Evolutionary conservation across 306 rosid genomes (phyloP).

Genomic region (Dryas alaskensis): DNA sequence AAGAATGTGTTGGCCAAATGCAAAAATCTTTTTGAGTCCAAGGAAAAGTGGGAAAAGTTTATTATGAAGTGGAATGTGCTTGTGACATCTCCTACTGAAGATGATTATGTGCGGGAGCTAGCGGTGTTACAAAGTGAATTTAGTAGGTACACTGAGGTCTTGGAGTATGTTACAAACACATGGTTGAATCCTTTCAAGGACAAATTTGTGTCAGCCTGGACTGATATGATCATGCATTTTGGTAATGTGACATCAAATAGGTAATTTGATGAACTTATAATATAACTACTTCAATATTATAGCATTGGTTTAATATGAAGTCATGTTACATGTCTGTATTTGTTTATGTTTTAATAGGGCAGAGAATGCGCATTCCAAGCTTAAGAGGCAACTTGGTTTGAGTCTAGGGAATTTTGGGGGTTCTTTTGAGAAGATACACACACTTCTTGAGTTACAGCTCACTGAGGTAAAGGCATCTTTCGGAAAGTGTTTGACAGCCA

Average conservation of each 20-base stretch:
- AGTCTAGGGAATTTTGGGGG: constrained; percentile 14
- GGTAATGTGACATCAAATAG: constrained; percentile 20
- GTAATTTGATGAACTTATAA: constrained; percentile 1
- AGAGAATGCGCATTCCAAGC: constrained; percentile 13
- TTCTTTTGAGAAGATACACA: constrained; percentile 7
- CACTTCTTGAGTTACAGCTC: constrained; percentile 14
- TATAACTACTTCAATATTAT: not conserved
- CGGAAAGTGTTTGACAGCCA: not conserved
- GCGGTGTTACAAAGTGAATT: constrained; percentile 15
- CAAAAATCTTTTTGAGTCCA: constrained; percentile 15
- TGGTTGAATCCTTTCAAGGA: constrained; percentile 19
- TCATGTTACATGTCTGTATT: not conserved
- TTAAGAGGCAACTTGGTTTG: constrained; percentile 11
- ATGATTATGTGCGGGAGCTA: not conserved
- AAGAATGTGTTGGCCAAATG: constrained; percentile 17
- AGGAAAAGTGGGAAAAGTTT: constrained; percentile 19
- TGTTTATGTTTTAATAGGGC: constrained; percentile 1
- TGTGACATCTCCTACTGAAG: constrained; percentile 6
- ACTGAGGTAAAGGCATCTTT: constrained; percentile 12
- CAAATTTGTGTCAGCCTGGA: constrained; percentile 16
- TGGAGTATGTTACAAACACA: constrained; percentile 14
- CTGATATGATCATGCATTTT: constrained; percentile 17
- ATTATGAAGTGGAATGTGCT: constrained; percentile 17
- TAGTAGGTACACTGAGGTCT: constrained; percentile 10
- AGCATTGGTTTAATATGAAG: constrained; percentile 2